These are phyloP conservation scores for Sindora glabra DNA, from an alignment of 306 rosid species.

Conservation along the genomic window DNA sequence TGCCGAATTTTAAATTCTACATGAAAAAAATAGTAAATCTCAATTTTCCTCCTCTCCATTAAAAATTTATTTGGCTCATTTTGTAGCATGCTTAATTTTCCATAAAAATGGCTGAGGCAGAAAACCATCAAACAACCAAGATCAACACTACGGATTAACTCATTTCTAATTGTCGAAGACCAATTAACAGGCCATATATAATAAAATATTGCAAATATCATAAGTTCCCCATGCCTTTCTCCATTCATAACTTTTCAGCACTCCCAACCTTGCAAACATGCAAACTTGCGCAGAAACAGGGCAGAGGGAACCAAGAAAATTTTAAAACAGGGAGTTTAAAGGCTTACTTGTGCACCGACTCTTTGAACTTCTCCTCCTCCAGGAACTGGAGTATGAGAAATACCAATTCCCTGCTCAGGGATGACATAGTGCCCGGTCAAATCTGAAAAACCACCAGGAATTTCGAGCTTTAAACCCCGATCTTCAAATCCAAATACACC, in stretches of 20 bases:
- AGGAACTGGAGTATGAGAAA: constrained; percentile 84
- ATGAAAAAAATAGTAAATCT: too few relatives aligned
- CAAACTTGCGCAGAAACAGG: not conserved
- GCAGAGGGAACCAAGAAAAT: not conserved
- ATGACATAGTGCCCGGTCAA: constrained; percentile 37
- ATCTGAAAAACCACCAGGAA: not conserved
- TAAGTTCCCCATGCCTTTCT: too few relatives aligned
- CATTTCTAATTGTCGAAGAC: too few relatives aligned
- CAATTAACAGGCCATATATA: too few relatives aligned
- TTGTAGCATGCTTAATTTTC: too few relatives aligned
- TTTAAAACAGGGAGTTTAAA: too few relatives aligned
- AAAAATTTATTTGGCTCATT: not conserved
- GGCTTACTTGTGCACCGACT: constrained; percentile 62
- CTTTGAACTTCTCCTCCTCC: constrained; percentile 73
- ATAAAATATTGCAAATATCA: too few relatives aligned
- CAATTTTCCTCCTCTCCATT: not conserved
- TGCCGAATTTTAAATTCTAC: too few relatives aligned
- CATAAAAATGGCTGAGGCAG: not conserved
- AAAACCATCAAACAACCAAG: not conserved
- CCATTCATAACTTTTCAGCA: not conserved
- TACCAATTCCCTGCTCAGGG: constrained; percentile 84
- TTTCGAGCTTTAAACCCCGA: constrained; percentile 21
- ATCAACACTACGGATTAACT: not conserved
- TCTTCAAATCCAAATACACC: constrained; percentile 6
- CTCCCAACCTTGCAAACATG: not conserved